Percentiles rank a stretch among this genome's conserved stretches.
These are phyloP conservation scores for Boeremia exigua DNA, from an alignment of 2,329 filamentous ascomycete species.

Conservation along the genomic window DNA sequence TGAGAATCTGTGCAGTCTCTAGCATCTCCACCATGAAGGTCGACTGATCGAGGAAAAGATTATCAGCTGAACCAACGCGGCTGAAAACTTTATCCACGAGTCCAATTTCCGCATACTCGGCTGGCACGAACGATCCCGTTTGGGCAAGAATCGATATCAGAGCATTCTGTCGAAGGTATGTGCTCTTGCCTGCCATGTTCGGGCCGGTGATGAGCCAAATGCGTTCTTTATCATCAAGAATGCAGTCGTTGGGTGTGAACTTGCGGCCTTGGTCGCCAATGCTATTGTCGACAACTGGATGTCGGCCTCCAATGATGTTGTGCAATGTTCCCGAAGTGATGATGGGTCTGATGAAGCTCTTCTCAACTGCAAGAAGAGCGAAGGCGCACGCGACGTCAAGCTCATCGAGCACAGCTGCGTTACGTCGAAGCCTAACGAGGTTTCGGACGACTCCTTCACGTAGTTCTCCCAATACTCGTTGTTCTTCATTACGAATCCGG, in stretches of 20 bases:
- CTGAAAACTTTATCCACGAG: conserved; percentile 97
- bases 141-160: conserved; percentile 93
- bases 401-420: conserved; percentile 90
- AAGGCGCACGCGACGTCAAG: conserved; percentile 90
- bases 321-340: conserved; percentile 70
- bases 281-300: conserved; percentile 89
- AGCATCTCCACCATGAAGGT: conserved; percentile 99
- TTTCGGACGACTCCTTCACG: conserved; percentile 79
- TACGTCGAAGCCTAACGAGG: conserved; percentile 84
- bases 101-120: conserved; percentile 82
- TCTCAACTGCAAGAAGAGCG: conserved; percentile 77
- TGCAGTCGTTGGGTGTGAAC: conserved; percentile 87
- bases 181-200: conserved; percentile 99
- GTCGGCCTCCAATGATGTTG: conserved; percentile 82
- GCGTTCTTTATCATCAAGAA: conserved; percentile 77
- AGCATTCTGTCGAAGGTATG: conserved; percentile 93
- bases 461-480: conserved; percentile 76
- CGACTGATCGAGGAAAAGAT: conserved; percentile 91
- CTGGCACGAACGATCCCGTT: conserved; percentile 90
- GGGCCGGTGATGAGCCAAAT: conserved; percentile 75
- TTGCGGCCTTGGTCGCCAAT: conserved; percentile 77
- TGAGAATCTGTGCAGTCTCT: conserved; percentile 89
- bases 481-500: conserved; percentile 83
- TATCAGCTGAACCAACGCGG: conserved; percentile 85
- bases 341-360: conserved; percentile 73